Evolutionary conservation across 768 basidiomycete species (phyloP).

Genomic region (Boletus insuetus): DNA sequence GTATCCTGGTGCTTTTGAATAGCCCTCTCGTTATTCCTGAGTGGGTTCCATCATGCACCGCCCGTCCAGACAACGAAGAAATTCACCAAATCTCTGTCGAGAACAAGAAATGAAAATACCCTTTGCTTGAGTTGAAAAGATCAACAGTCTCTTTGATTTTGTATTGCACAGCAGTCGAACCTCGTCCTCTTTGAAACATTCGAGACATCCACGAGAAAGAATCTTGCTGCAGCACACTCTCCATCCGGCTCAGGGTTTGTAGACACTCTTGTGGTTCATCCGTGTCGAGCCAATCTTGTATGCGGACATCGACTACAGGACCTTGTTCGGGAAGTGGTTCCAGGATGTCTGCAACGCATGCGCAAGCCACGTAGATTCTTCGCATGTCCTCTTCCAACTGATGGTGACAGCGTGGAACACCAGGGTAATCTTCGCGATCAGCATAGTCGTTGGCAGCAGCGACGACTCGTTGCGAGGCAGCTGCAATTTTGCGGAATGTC

Average conservation of each 20-base stretch:
- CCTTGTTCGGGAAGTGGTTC: not conserved
- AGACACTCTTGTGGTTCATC: not conserved
- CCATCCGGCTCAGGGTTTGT: not conserved
- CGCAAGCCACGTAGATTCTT: slow-evolving; percentile 5
- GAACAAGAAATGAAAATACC: not conserved
- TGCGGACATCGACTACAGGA: not conserved
- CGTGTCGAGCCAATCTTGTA: slow-evolving; percentile 2
- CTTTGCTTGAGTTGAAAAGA: not conserved
- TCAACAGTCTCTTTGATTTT: slow-evolving; percentile 1
- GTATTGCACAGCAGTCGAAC: not conserved
- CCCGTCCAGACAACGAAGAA: not conserved
- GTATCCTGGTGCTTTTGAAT: not conserved
- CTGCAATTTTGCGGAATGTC: not conserved
- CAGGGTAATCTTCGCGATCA: not conserved
- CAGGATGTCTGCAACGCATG: not conserved
- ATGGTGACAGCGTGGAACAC: not conserved
- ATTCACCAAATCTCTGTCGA: not conserved
- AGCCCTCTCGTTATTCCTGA: not conserved
- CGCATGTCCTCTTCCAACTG: slow-evolving; percentile 5
- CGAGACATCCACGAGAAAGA: not conserved
- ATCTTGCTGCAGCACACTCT: not conserved
- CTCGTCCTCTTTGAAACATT: not conserved
- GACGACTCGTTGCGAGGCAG: not conserved
- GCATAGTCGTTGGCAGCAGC: not conserved
- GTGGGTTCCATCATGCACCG: not conserved